Conservation (phyloP, 208 protist genomes). For the Crithidia expoeki region DNA sequence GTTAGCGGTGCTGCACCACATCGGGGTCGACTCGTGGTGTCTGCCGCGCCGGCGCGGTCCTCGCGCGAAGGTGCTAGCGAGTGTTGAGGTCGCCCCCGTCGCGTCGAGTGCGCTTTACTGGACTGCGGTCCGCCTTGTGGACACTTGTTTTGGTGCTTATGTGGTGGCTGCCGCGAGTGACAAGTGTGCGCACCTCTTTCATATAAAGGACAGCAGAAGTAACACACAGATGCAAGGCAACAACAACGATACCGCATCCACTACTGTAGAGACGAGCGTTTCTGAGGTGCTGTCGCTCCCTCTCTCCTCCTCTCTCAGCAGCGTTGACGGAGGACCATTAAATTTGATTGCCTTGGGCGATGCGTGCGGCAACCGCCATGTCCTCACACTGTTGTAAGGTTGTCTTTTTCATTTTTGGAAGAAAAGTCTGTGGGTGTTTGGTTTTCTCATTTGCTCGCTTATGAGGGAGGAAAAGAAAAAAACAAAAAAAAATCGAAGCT, state of each 20-base stretch:
- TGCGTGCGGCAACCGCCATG: conserved; percentile 31
- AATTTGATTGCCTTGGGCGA: conserved; percentile 30
- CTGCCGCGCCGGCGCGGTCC: background rate
- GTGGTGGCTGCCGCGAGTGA: conserved; percentile 26
- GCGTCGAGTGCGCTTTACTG: conserved; percentile 12
- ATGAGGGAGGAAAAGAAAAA: too few relatives aligned
- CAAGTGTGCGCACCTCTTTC: conserved; percentile 14
- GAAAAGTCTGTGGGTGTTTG: too few relatives aligned
- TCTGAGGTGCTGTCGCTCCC: conserved; percentile 17
- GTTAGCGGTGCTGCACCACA: conserved; percentile 11
- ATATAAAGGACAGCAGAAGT: background rate
- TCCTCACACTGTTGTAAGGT: conserved; percentile 16
- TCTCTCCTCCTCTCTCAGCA: conserved; percentile 12
- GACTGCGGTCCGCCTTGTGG: conserved; percentile 20
- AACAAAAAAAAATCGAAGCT: too few relatives aligned
- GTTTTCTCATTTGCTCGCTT: too few relatives aligned
- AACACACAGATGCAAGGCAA: background rate
- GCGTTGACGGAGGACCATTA: conserved; percentile 5
- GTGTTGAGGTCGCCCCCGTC: background rate
- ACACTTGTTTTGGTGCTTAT: conserved; percentile 11
- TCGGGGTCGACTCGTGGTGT: conserved; percentile 11
- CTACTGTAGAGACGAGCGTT: background rate
- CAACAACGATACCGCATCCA: background rate
- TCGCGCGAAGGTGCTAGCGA: background rate
- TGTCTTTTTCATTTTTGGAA: background rate